Evolutionary conservation across 1,284 basidiomycete species (phyloP).

Genomic region (Ustilago xerochloae): DNA sequence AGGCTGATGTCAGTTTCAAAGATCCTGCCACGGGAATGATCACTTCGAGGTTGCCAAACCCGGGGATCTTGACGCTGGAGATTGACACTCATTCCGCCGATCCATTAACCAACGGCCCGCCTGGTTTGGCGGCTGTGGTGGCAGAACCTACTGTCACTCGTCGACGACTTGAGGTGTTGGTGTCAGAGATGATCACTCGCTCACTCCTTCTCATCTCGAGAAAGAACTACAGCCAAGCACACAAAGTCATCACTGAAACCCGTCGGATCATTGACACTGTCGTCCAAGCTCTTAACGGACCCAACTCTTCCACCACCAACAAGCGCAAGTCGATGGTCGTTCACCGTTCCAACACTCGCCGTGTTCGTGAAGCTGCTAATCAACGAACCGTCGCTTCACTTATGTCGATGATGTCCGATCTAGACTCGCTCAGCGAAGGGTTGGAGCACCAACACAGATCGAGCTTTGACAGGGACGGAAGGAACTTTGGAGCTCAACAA

Average conservation of each 20-base stretch:
- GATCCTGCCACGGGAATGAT: constrained; percentile 49
- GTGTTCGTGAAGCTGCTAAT: constrained; percentile 53
- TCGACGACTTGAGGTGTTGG: constrained; percentile 59
- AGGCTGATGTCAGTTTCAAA: constrained; percentile 58
- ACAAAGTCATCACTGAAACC: constrained; percentile 57
- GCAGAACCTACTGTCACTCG: constrained; percentile 61
- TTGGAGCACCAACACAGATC: constrained; percentile 50
- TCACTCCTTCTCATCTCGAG: constrained; percentile 59
- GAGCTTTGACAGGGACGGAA: constrained; percentile 57
- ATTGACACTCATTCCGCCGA: constrained; percentile 56
- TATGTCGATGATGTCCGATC: constrained; percentile 61
- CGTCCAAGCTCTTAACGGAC: constrained; percentile 50
- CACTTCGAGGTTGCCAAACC: constrained; percentile 44
- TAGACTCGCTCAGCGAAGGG: constrained; percentile 58
- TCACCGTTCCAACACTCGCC: constrained; percentile 38
- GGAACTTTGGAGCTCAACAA: constrained; percentile 64
- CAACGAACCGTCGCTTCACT: constrained; percentile 52
- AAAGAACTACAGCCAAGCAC: constrained; percentile 58
- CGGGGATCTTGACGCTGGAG: constrained; percentile 58
- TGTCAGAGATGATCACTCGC: constrained; percentile 64
- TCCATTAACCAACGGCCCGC: constrained; percentile 47
- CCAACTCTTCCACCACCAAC: constrained; percentile 26
- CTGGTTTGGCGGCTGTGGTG: constrained; percentile 51
- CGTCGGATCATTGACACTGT: constrained; percentile 64
- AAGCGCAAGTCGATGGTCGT: constrained; percentile 26